Conservation (phyloP, 352 stramenopile species). For the Phytophthora uliginosa region DNA sequence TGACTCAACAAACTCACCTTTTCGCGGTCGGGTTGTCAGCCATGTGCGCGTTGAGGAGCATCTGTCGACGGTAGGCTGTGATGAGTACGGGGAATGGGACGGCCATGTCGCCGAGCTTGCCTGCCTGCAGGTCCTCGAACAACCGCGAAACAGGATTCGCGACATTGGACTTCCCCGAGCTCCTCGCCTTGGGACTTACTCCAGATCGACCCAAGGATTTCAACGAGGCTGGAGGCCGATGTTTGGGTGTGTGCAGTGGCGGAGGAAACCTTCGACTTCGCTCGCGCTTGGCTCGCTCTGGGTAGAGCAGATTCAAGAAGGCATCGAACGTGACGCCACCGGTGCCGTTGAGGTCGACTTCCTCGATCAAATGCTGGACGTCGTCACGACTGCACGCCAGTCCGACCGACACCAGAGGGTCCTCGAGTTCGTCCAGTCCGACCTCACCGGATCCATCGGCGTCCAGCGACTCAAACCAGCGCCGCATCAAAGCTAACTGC, state of each 20-base stretch:
- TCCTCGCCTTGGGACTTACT: slow-evolving; percentile 14
- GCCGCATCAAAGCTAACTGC: slow-evolving; percentile 74
- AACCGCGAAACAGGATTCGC: slow-evolving; percentile 79
- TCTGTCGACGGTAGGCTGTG: slow-evolving; percentile 79
- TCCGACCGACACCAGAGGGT: slow-evolving; percentile 90
- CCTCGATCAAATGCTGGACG: slow-evolving; percentile 78
- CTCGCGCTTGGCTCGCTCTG: slow-evolving; percentile 56
- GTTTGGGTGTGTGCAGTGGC: slow-evolving; percentile 61
- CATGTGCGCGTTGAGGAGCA: slow-evolving; percentile 90
- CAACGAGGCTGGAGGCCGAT: slow-evolving; percentile 19
- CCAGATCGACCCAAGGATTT: slow-evolving; percentile 2
- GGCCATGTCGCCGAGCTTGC: slow-evolving; percentile 79
- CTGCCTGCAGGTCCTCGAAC: slow-evolving; percentile 82
- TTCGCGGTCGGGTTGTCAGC: slow-evolving; percentile 63
- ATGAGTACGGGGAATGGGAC: slow-evolving; percentile 85
- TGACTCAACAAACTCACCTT: slow-evolving; percentile 30
- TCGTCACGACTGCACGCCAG: slow-evolving; percentile 80
- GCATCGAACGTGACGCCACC: slow-evolving; percentile 81
- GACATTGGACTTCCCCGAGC: slow-evolving; percentile 2
- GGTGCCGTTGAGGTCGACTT: slow-evolving; percentile 71
- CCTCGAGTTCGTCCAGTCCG: slow-evolving; percentile 85
- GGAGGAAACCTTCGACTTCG: slow-evolving; percentile 21
- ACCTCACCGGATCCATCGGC: slow-evolving; percentile 84
- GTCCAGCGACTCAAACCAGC: slow-evolving; percentile 93
- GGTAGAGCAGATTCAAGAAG: slow-evolving; percentile 80